These are phyloP conservation scores for Penicillium paradoxum DNA, from an alignment of 495 filamentous ascomycete genomes.

Conservation along the genomic window DNA sequence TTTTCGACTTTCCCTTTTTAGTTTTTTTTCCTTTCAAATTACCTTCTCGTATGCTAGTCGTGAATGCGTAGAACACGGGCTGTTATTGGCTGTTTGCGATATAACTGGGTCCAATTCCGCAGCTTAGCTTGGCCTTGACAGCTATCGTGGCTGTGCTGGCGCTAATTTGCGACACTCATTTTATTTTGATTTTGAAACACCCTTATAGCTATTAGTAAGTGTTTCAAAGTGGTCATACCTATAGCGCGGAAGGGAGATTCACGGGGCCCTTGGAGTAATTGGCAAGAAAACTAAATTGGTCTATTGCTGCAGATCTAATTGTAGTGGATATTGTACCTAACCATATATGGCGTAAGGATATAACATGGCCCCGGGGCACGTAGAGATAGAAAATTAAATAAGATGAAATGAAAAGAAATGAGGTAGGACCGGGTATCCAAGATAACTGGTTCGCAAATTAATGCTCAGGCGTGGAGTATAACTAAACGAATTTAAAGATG, in stretches of 20 bases:
- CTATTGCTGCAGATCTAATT: not conserved
- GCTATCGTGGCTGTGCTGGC: constrained; percentile 8
- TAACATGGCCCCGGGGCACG: not conserved
- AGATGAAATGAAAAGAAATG: not conserved
- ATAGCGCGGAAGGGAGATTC: not conserved
- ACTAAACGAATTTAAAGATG: not conserved
- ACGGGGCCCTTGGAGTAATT: not conserved
- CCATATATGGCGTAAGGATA: not conserved
- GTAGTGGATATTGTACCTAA: not conserved
- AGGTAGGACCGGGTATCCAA: not conserved
- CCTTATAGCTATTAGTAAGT: not conserved
- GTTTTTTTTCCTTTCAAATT: not conserved
- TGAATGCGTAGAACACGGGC: not conserved
- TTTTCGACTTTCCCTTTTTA: not conserved
- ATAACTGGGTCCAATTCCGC: constrained; percentile 2
- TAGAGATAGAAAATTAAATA: not conserved
- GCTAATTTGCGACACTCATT: constrained; percentile 7
- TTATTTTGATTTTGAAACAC: not conserved
- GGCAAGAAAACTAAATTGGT: not conserved
- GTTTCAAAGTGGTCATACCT: not conserved
- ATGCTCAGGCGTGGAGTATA: not conserved
- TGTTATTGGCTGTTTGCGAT: not conserved
- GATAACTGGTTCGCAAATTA: not conserved
- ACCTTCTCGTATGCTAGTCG: not conserved
- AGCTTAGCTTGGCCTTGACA: constrained; percentile 7